Evolutionary conservation across 192 early-diverging fungal genomes (phyloP).

Genomic region (Coemansia sp.): DNA sequence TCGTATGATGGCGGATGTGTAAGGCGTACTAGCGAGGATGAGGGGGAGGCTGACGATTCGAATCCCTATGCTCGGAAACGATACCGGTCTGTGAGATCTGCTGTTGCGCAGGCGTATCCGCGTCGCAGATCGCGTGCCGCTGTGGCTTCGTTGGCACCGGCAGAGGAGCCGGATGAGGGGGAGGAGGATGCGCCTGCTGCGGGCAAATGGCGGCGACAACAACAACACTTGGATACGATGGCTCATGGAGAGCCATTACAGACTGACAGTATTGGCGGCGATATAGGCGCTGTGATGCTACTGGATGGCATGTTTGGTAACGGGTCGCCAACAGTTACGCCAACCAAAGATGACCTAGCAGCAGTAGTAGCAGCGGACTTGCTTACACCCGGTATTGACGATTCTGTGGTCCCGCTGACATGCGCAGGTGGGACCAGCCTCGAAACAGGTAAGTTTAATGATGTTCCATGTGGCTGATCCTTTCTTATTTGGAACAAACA

Average conservation of each 20-base stretch:
- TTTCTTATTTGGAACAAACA: no score
- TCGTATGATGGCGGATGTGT: slow-evolving; percentile 35
- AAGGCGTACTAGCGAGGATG: slow-evolving; percentile 1
- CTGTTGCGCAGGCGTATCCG: slow-evolving; percentile 42
- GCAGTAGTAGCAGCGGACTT: slow-evolving; percentile 28
- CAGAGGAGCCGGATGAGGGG: neutral
- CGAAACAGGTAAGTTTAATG: neutral
- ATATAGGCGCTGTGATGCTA: slow-evolving; percentile 32
- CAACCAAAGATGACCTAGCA: slow-evolving; percentile 33
- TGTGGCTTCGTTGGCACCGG: slow-evolving; percentile 10
- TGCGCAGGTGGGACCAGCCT: neutral
- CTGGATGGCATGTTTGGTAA: slow-evolving; percentile 41
- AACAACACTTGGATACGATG: neutral
- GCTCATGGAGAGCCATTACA: neutral
- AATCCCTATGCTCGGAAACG: slow-evolving; percentile 53
- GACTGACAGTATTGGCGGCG: slow-evolving; percentile 9
- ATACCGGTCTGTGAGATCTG: slow-evolving; percentile 47
- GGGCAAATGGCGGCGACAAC: slow-evolving; percentile 35
- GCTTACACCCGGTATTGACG: slow-evolving; percentile 6
- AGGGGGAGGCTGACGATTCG: slow-evolving; percentile 9
- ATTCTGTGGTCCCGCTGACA: slow-evolving; percentile 6
- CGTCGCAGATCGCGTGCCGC: slow-evolving; percentile 10
- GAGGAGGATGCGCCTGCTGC: slow-evolving; percentile 7
- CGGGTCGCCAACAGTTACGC: slow-evolving; percentile 11
- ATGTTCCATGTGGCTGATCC: neutral